Conservation (phyloP, 305 asterid genomes). For the Fraxinus sp. region DNA sequence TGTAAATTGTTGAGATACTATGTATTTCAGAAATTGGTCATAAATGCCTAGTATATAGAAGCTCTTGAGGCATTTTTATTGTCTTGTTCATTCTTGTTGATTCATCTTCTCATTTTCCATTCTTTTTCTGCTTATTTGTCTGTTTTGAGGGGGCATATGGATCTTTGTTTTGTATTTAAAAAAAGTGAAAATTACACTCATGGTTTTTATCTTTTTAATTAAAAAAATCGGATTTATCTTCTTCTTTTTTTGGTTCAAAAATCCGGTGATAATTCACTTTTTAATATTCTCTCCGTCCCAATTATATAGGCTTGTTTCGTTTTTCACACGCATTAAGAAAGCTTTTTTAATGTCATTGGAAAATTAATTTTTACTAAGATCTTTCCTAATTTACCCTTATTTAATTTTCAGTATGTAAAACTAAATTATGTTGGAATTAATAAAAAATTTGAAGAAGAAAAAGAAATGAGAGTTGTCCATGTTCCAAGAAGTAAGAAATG, state of each 20-base stretch:
- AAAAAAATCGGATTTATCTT: not conserved
- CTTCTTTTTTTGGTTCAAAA: not conserved
- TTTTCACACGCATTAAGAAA: too few species aligned
- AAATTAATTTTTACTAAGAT: too few species aligned
- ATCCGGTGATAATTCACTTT: not conserved
- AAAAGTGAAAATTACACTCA: not conserved
- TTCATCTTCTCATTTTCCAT: not conserved
- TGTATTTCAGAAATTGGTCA: constrained; percentile 33
- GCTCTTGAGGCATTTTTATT: not conserved
- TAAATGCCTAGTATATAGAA: constrained; percentile 16
- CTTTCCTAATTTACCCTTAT: too few species aligned
- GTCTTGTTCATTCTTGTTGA: not conserved
- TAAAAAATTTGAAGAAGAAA: too few species aligned
- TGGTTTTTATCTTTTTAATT: not conserved
- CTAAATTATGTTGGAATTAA: too few species aligned
- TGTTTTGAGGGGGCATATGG: not conserved
- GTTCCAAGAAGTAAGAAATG: too few species aligned
- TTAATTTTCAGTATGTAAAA: too few species aligned
- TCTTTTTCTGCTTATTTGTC: not conserved
- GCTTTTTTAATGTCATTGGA: too few species aligned
- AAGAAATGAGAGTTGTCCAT: too few species aligned
- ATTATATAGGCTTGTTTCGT: too few species aligned
- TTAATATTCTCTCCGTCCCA: too few species aligned
- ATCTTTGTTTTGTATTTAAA: not conserved
- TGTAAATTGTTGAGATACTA: constrained; percentile 37